These are phyloP conservation scores for Singerocomus rubriflavus DNA, from an alignment of 1,284 basidiomycete genomes.

Conservation along the genomic window DNA sequence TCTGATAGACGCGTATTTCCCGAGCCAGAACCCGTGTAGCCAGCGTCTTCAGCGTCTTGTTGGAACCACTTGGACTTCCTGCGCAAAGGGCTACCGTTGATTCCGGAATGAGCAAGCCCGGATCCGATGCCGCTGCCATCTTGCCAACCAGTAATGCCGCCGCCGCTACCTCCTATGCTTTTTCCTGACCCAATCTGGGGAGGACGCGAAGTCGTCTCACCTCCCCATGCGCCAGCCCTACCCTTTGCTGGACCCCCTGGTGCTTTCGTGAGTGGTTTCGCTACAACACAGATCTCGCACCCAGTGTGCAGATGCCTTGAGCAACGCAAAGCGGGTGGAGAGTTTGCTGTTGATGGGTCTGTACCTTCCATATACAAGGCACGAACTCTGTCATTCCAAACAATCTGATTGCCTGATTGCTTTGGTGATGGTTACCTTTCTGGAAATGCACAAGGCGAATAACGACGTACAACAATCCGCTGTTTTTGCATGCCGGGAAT, in stretches of 20 bases:
- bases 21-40: slow-evolving; percentile 36
- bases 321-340: slow-evolving; percentile 62
- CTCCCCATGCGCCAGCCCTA: slow-evolving; percentile 26
- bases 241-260: slow-evolving; percentile 29
- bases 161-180: slow-evolving; percentile 40
- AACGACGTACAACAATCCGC: slow-evolving; percentile 16
- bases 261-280: slow-evolving; percentile 38
- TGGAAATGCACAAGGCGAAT: background rate
- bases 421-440: slow-evolving; percentile 7
- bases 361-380: slow-evolving; percentile 58
- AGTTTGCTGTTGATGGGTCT: slow-evolving; percentile 59
- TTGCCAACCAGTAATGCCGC: slow-evolving; percentile 64
- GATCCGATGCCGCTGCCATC: slow-evolving; percentile 69
- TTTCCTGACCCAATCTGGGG: slow-evolving; percentile 23
- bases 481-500: slow-evolving; percentile 12
- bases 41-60: slow-evolving; percentile 27
- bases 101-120: slow-evolving; percentile 54
- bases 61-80: slow-evolving; percentile 38
- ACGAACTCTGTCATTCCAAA: slow-evolving; percentile 44
- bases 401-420: slow-evolving; percentile 17
- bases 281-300: slow-evolving; percentile 71
- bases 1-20: slow-evolving; percentile 65
- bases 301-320: slow-evolving; percentile 67
- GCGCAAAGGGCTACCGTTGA: slow-evolving; percentile 53
- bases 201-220: slow-evolving; percentile 26